Evolutionary conservation across 345 rosid species (phyloP).

Genomic region (Lepidium aucheri): DNA sequence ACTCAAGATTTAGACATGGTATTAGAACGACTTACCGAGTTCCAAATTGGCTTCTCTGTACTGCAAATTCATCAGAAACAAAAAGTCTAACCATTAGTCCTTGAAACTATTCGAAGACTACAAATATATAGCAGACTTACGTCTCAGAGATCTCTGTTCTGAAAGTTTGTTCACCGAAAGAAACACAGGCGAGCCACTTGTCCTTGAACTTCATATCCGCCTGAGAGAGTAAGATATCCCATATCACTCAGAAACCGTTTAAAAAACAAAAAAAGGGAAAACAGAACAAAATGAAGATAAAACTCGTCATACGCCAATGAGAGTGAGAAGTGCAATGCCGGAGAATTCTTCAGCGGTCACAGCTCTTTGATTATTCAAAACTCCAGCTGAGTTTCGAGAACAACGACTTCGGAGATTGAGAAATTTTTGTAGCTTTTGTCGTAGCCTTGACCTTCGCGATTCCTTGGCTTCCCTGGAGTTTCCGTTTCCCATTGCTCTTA

Average conservation of each 20-base stretch:
- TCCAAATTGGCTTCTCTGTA: conserved; percentile 80
- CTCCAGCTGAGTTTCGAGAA: conserved; percentile 8
- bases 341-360: conserved; percentile 54
- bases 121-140: conserved; percentile 26
- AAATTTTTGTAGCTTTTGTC: conserved; percentile 41
- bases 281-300: background rate
- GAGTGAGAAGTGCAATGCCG: conserved; percentile 84
- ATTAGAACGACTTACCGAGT: conserved; percentile 48
- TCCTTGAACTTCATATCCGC: conserved; percentile 81
- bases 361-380: conserved; percentile 22
- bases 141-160: conserved; percentile 66
- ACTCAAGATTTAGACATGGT: background rate
- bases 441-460: conserved; percentile 32
- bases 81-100: background rate
- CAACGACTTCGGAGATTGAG: conserved; percentile 17
- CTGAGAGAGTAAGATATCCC: conserved; percentile 17
- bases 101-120: background rate
- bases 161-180: conserved; percentile 83
- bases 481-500: conserved; percentile 23
- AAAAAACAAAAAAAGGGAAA: no score
- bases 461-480: conserved; percentile 20
- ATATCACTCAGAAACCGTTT: background rate
- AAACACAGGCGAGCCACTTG: conserved; percentile 85
- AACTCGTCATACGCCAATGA: conserved; percentile 35
- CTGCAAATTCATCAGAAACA: conserved; percentile 41